Evolutionary conservation across 768 basidiomycete species (phyloP).

Genomic region (Kwoniella pini): DNA sequence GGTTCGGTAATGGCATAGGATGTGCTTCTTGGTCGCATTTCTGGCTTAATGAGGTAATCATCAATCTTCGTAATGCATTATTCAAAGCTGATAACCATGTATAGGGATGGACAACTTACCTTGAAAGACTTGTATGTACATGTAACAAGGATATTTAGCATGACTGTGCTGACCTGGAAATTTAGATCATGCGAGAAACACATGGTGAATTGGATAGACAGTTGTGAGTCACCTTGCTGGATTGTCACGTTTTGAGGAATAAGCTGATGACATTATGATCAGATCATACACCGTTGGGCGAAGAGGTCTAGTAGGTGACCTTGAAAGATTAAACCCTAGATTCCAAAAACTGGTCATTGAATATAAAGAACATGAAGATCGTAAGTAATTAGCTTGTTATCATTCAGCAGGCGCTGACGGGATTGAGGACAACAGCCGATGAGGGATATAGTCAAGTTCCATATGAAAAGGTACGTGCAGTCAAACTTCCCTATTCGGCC

Average conservation of each 20-base stretch:
- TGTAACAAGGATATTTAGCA: neutral
- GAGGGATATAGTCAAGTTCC: conserved; percentile 73
- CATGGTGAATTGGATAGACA: conserved; percentile 75
- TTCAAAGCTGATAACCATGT: conserved; percentile 2
- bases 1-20: conserved; percentile 75
- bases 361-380: conserved; percentile 62
- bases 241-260: too few relatives aligned
- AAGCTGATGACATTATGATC: neutral
- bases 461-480: conserved; percentile 60
- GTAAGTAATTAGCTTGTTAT: conserved; percentile 19
- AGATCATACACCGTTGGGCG: conserved; percentile 53
- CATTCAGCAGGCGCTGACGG: too few relatives aligned
- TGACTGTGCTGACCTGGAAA: conserved; percentile 1
- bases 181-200: conserved; percentile 64
- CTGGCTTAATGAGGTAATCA: conserved; percentile 55
- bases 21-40: conserved; percentile 56
- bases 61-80: neutral
- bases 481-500: neutral
- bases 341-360: conserved; percentile 79
- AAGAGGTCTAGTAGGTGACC: conserved; percentile 69
- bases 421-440: conserved; percentile 63
- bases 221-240: conserved; percentile 56
- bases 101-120: conserved; percentile 86
- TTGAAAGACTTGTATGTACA: conserved; percentile 66
- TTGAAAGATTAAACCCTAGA: conserved; percentile 65